These are phyloP conservation scores for Fusarium sp. DNA, from an alignment of 2,329 filamentous ascomycete species.

Conservation along the genomic window DNA sequence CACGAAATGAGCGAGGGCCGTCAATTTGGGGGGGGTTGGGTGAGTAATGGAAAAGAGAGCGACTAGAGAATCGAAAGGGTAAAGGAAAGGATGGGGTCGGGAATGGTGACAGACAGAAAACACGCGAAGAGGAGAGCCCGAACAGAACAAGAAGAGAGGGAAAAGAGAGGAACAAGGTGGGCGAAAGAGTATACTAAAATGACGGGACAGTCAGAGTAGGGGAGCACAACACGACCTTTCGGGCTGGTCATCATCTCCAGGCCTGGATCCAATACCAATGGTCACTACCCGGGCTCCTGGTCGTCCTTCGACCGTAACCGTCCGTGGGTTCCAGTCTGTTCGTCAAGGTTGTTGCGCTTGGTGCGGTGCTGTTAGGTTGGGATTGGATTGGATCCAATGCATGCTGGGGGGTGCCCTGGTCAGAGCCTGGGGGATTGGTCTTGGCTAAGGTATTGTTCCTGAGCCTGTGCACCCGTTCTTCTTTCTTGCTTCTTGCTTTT, in stretches of 20 bases:
- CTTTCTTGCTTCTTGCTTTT: conserved; percentile 7
- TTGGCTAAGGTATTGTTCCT: conserved; percentile 12
- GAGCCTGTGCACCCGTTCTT: conserved; percentile 5
- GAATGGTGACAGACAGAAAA: conserved; percentile 7
- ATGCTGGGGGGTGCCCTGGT: conserved; percentile 15
- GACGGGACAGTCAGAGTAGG: conserved; percentile 10
- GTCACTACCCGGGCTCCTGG: conserved; percentile 8
- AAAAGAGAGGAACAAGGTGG: conserved; percentile 31
- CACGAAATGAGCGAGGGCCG: conserved; percentile 23
- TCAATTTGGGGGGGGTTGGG: neutral
- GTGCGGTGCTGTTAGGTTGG: conserved; percentile 12
- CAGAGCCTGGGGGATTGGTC: neutral
- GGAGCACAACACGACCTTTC: conserved; percentile 19
- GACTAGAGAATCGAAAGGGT: conserved; percentile 12
- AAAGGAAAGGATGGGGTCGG: conserved; percentile 37
- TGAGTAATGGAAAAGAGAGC: conserved; percentile 24
- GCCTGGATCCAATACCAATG: conserved; percentile 12
- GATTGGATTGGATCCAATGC: neutral
- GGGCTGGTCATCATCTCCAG: conserved; percentile 12
- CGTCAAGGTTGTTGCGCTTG: conserved; percentile 24
- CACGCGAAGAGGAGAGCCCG: conserved; percentile 15
- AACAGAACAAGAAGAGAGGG: conserved; percentile 27
- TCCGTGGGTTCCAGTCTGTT: conserved; percentile 22
- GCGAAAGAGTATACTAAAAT: conserved; percentile 41
- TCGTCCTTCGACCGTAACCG: neutral